Evolutionary conservation across 2,329 filamentous ascomycete genomes (phyloP), one percentile per base, ranked within the genome.

Genomic region (Nannizzia gypsea): DNA sequence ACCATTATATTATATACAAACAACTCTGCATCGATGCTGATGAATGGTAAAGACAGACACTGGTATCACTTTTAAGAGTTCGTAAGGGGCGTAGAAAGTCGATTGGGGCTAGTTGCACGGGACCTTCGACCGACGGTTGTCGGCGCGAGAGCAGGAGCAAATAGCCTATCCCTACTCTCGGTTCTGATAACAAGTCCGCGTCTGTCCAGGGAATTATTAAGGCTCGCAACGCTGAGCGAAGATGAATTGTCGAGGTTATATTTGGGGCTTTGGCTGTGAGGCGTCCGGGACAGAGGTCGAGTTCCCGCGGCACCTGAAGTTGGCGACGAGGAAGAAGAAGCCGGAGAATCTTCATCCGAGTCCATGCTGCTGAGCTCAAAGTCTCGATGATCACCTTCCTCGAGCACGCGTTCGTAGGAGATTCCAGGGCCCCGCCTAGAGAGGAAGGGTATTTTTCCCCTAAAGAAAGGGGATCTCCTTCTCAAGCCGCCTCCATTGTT

Each of bases 341-440:
- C 31, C 0, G 85, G 83, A 60, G 84, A 83, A 56, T 86, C 82
- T 58, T 84, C 81, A 1, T 83, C 79, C 3, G 74, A 84, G 31
- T 85, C 82, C n/a, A 58, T 58, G 15, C 84, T 84, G 28, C 81
- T 83, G 1, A 96, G 81, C 70, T 96, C 91, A 68, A 95, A 92
- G 46, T 90, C 86, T 59, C 82, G 74, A 48, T 58, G 42, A 1
- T 75, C 76, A 9, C 88, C 90, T 65, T 91, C 88, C 73, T 96
- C 90, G 57, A 95, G 75, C 2, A 96, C 86, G 31, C 90, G 85
- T 69, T 96, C 91, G 69, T 96, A 96, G 2, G 81, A 77, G 6
- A 77, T 69, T 56, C 71, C 74, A 3, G 64, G 64, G 13, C 65
- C 68, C 5, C 71, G 67, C 15, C 70, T 67, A 36, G 72, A 65